A percentile compares a stretch with the other conserved stretches of the same genome.
Conservation (phyloP, 495 filamentous ascomycete genomes). For the Aspergillus avenaceus region DNA sequence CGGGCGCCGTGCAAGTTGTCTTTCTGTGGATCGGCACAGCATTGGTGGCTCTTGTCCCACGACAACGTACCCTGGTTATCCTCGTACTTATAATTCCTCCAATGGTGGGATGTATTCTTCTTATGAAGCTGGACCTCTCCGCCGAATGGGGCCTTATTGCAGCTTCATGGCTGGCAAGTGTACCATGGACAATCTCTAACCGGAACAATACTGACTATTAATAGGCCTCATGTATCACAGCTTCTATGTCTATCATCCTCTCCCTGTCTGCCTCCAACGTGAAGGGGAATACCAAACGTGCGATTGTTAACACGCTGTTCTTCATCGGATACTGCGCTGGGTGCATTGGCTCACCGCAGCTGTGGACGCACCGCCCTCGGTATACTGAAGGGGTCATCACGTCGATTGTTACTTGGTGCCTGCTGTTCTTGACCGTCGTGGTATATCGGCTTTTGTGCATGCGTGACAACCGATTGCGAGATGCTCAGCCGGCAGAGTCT, state of each 20-base stretch:
- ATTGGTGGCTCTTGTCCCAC: conserved; percentile 20
- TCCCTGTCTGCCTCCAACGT: conserved; percentile 52
- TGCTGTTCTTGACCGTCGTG: conserved; percentile 17
- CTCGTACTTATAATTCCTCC: conserved; percentile 23
- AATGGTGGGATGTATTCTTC: conserved; percentile 24
- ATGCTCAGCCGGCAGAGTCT: too few relatives aligned
- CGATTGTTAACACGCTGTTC: conserved; percentile 36
- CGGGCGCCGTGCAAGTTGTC: conserved; percentile 29
- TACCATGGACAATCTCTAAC: not conserved
- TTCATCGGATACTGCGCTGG: conserved; percentile 36
- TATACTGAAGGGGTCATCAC: conserved; percentile 25
- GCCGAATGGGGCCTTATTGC: conserved; percentile 31
- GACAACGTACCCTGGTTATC: conserved; percentile 17
- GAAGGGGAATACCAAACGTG: conserved; percentile 62
- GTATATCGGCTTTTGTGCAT: conserved; percentile 22
- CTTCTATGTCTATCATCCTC: conserved; percentile 50
- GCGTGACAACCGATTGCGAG: conserved; percentile 17
- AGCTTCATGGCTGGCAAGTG: conserved; percentile 31
- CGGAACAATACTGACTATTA: not conserved
- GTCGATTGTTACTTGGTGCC: conserved; percentile 27
- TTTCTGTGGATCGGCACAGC: conserved; percentile 27
- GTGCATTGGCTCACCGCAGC: conserved; percentile 27
- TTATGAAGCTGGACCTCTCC: conserved; percentile 24
- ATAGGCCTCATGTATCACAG: conserved; percentile 31
- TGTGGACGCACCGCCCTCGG: conserved; percentile 25